Conservation (phyloP, 2,329 filamentous ascomycete genomes). For the Aspergillus calidoustus region DNA sequence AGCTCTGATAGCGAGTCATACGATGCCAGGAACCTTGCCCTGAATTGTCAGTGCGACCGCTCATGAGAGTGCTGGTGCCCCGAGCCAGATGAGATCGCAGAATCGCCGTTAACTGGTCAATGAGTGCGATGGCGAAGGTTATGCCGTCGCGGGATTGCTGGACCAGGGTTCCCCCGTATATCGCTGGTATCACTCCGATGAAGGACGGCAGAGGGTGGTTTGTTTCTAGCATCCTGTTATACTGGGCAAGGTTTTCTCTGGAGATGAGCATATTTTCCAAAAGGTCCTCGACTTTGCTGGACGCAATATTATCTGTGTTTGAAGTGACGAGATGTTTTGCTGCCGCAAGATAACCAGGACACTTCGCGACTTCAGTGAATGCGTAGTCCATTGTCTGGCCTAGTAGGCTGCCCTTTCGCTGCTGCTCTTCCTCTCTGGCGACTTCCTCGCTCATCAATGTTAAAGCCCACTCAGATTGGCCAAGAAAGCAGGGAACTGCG, state of each 20-base stretch:
- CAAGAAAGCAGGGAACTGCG: slow-evolving; percentile 17
- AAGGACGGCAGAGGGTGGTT: slow-evolving; percentile 1
- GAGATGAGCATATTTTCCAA: background rate
- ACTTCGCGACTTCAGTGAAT: slow-evolving; percentile 20
- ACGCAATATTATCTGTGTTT: background rate
- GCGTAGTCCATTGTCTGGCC: slow-evolving; percentile 13
- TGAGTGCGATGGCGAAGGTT: slow-evolving; percentile 2
- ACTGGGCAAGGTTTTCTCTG: slow-evolving; percentile 1
- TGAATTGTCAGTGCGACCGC: no score
- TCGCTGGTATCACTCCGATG: background rate
- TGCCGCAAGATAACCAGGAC: slow-evolving; percentile 13
- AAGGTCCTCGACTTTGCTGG: background rate
- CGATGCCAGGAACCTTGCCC: no score
- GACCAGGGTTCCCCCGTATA: background rate
- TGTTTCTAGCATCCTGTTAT: background rate
- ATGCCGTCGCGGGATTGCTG: slow-evolving; percentile 7
- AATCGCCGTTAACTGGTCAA: slow-evolving; percentile 1
- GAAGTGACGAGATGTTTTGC: background rate
- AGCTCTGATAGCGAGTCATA: no score
- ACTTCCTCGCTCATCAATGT: background rate
- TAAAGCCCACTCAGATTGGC: slow-evolving; percentile 9
- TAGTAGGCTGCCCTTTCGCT: background rate
- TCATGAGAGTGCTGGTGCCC: no score
- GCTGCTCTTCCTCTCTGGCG: background rate
- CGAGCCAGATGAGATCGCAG: no score